Evolutionary conservation across 345 rosid species (phyloP), one percentile per base, ranked within the genome.

Genomic region (Euphorbia peplus): DNA sequence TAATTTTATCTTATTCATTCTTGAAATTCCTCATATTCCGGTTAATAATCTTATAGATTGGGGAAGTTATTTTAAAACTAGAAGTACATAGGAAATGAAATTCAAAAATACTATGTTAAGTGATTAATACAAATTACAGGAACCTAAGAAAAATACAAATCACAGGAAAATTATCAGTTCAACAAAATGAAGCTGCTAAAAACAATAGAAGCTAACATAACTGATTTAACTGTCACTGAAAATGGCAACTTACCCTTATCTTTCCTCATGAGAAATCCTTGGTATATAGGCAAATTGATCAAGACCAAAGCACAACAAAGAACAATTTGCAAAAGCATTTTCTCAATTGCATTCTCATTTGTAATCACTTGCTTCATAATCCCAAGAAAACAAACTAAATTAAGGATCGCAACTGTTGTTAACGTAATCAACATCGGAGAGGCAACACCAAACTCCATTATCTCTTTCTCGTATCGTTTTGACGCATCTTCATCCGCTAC

Each of bases 401-500:
- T 81, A 58, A 88, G 70, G 78, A 84, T n/a, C 2, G 91, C 96
- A 19, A 90, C 62, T 12, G 90, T 82, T 46, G 93, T 84, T 14
- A 93, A 66, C 53, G 85, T 15, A 19, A 76, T 70, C 54, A 89
- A 80, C 91, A 85, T 88, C 0, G 85, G 81, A n/a, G 95, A 84
- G 9, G 85, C 62, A 18, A 75, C 83, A 75, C 97, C 92, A 13
- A 93, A 88, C 66, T 93, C 96, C 85, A 91, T 84, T 21, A 71
- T 72, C 81, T 88, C 95, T 59, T 84, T 63, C 51, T 80, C 46
- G 57, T 87, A 87, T 54, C 96, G 75, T 29, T 60, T 29, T 1
- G 68, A 51, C 10, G 77, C 92, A n/a, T 86, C 89, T 60, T 78
- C 85, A 55, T 93, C 88, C 0, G 87, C 79, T 10, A 86, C 92